Percentiles rank a stretch among this genome's conserved stretches.
Evolutionary conservation across 2,329 filamentous ascomycete genomes (phyloP).

Genomic region (Coniochaeta sp.): DNA sequence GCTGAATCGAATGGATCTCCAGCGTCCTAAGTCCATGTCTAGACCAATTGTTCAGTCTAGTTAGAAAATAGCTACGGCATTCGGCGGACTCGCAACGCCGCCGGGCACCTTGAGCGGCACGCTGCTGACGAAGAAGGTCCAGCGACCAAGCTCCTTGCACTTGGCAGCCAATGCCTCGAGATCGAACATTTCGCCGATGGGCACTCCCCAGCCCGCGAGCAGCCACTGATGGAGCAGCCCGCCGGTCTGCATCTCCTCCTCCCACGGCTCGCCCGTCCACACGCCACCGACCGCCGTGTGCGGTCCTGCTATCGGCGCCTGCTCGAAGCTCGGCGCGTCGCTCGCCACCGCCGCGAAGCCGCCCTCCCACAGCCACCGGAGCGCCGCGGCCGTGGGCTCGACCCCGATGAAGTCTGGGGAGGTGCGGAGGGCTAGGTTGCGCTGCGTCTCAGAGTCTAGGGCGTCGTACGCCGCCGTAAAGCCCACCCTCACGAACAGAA

Average conservation of each 20-base stretch:
- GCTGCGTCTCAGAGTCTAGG: slow-evolving; percentile 8
- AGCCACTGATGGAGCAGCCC: not conserved
- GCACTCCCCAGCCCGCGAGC: not conserved
- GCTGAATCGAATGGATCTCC: too few species aligned
- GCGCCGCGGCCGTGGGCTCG: too few species aligned
- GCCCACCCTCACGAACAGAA: slow-evolving; percentile 30
- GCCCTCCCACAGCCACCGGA: not conserved
- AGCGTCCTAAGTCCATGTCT: too few species aligned
- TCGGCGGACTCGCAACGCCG: not conserved
- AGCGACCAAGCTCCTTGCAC: not conserved
- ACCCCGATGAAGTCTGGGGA: too few species aligned
- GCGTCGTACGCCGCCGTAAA: slow-evolving; percentile 21
- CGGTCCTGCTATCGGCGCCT: not conserved
- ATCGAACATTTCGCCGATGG: not conserved
- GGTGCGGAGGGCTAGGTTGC: not conserved
- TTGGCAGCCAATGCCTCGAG: not conserved
- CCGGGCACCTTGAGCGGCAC: not conserved
- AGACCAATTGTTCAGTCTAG: too few species aligned
- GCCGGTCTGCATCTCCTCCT: not conserved
- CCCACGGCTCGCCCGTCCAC: not conserved
- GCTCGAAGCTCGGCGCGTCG: not conserved
- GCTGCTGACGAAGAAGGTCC: not conserved
- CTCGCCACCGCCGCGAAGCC: not conserved
- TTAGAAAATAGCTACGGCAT: slow-evolving; percentile 10
- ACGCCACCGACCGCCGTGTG: not conserved